A percentile compares a stretch with the other conserved stretches of the same genome.
Conservation (phyloP, 2,329 filamentous ascomycete genomes). For the Hymenoscyphus scutula region DNA sequence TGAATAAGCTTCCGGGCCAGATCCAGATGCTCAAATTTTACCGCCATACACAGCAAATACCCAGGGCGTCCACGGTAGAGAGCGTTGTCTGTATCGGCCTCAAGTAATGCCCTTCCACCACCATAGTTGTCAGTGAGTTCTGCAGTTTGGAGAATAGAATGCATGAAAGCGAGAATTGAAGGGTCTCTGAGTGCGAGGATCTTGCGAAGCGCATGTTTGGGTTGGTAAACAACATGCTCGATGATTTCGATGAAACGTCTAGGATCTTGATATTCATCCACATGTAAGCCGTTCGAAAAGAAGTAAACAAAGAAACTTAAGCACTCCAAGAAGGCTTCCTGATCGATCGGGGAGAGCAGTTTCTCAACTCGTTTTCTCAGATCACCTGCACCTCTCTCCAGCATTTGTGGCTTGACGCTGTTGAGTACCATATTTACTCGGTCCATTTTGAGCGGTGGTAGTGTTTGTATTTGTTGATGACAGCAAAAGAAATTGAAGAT, state of each 20-base stretch:
- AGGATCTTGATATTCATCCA: neutral
- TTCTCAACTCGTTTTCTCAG: neutral
- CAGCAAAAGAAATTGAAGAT: slow-evolving; percentile 6
- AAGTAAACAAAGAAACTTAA: slow-evolving; percentile 3
- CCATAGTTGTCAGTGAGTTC: neutral
- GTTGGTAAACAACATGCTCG: slow-evolving; percentile 5
- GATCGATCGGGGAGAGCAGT: slow-evolving; percentile 1
- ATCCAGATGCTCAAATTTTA: neutral
- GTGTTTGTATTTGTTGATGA: neutral
- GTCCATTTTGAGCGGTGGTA: neutral
- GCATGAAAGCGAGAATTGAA: slow-evolving; percentile 1
- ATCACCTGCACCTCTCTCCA: neutral
- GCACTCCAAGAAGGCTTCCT: slow-evolving; percentile 5
- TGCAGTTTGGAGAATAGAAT: neutral
- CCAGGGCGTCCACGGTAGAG: neutral
- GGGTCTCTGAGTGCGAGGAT: neutral
- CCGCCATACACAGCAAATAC: neutral
- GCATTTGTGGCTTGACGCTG: neutral
- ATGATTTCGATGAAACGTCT: neutral
- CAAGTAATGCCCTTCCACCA: slow-evolving; percentile 5
- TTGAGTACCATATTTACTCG: neutral
- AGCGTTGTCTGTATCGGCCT: neutral
- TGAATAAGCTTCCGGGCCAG: neutral
- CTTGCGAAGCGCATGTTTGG: neutral
- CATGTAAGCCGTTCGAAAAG: neutral